These are phyloP conservation scores for Albifimbria verrucaria DNA, from an alignment of 2,329 filamentous ascomycete genomes.

Conservation along the genomic window DNA sequence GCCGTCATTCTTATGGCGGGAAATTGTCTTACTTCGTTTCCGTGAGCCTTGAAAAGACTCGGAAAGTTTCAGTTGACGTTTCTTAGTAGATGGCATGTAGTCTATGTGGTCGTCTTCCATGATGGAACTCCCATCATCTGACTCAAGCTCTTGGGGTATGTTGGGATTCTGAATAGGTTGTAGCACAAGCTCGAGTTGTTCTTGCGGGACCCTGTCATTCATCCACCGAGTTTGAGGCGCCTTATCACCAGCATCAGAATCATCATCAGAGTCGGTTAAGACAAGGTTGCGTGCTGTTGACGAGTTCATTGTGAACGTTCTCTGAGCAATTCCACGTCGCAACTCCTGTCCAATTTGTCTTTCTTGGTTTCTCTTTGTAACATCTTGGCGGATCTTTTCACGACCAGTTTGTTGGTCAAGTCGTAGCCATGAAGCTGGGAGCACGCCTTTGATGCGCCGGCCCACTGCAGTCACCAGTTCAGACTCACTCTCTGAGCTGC, in stretches of 20 bases:
- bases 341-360: slow-evolving; percentile 34
- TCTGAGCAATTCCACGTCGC: slow-evolving; percentile 49
- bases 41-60: slow-evolving; percentile 19
- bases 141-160: slow-evolving; percentile 7
- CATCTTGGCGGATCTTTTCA: slow-evolving; percentile 25
- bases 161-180: slow-evolving; percentile 7
- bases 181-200: slow-evolving; percentile 21
- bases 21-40: slow-evolving; percentile 19
- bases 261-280: slow-evolving; percentile 47
- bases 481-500: slow-evolving; percentile 35
- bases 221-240: slow-evolving; percentile 12
- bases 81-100: slow-evolving; percentile 43
- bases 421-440: slow-evolving; percentile 66
- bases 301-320: slow-evolving; percentile 28
- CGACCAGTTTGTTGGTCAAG: slow-evolving; percentile 47
- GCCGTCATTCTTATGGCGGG: slow-evolving; percentile 16
- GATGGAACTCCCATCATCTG: slow-evolving; percentile 31
- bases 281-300: slow-evolving; percentile 30
- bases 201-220: slow-evolving; percentile 19
- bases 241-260: slow-evolving; percentile 40
- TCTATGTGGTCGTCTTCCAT: slow-evolving; percentile 53
- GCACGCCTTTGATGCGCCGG: slow-evolving; percentile 54
- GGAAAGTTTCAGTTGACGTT: slow-evolving; percentile 31
- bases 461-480: slow-evolving; percentile 38
- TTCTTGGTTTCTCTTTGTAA: slow-evolving; percentile 22